These are phyloP conservation scores for Amphicarpaea edgeworthii DNA, from an alignment of 306 rosid species.

Conservation along the genomic window DNA sequence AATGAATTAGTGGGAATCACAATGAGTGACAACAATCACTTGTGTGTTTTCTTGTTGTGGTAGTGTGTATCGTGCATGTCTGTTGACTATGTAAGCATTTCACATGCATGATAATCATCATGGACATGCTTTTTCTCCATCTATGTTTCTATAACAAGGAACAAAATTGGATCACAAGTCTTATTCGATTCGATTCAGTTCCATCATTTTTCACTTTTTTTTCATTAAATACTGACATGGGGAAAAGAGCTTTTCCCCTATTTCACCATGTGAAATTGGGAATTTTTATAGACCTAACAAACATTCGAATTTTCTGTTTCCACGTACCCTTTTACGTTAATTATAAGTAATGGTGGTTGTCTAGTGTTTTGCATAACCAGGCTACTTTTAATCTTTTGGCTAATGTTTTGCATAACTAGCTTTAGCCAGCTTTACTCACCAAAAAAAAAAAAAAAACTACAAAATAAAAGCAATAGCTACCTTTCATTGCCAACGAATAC, in stretches of 20 bases:
- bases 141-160: slow-evolving; percentile 11
- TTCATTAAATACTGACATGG: slow-evolving; percentile 2
- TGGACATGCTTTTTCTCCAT: slow-evolving; percentile 16
- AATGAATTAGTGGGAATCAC: slow-evolving; percentile 19
- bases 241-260: neutral
- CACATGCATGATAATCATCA: slow-evolving; percentile 32
- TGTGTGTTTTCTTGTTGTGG: slow-evolving; percentile 25
- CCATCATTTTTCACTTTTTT: neutral
- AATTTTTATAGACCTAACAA: neutral
- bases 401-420: neutral
- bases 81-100: slow-evolving; percentile 30
- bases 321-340: neutral
- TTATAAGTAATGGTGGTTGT: neutral
- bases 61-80: slow-evolving; percentile 24
- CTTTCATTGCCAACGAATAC: too few species aligned
- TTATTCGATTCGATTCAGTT: neutral
- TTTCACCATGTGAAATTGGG: neutral
- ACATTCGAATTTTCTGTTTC: slow-evolving; percentile 9
- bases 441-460: too few species aligned
- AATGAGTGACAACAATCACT: slow-evolving; percentile 24
- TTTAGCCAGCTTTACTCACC: neutral
- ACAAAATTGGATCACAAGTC: neutral
- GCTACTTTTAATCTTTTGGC: neutral
- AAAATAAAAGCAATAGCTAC: too few species aligned
- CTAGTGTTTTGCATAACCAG: neutral